Base-by-base conservation (phyloP, 2,329 filamentous ascomycete species). In the Xylaria sp. region DNA sequence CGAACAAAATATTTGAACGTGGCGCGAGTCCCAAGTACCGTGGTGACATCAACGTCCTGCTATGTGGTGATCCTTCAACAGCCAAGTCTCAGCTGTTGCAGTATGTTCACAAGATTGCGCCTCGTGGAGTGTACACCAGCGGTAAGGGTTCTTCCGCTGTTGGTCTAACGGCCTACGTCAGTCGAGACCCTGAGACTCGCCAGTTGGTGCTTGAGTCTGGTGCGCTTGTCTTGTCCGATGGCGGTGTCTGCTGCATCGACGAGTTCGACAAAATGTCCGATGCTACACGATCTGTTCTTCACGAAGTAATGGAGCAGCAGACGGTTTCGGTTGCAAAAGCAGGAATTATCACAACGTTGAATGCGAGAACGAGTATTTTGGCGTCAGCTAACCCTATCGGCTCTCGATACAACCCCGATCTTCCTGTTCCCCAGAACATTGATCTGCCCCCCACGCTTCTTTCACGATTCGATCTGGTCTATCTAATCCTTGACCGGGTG, bases 321-420 rank as follows among this genome's bases (percentile, higher is more conserved):
- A 92, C 89, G 1, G 90, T 92, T 46, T 91, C 88, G 1, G 89
- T 92, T 55, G 89, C 89, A 66, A 92, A 92, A 79, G 93, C 93
- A 1, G 93, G 93, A 66, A 97, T 97, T 72, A 96, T 92, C 65
- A 99, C 94, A 1, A 99, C 94, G 0, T 80, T 99, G 62, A 99
- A 99, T 72, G 94, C 94, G 30, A 84, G 94, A 71, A 97, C 94
- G 1, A 95, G 90, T 65, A 97, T 99, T 70, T 84, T 99, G 35
- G 94, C 94, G 13, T 97, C 93, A 9, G 94, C 94, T 74, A 99
- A 99, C 72, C 94, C 94, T 1, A 97, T 99, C 66, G 94, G 94
- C 69, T 96, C 91, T 77, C 92, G 95, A 72, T 99, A 99, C 78
- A 97, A 99, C 75, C 90, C 91, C 2, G 93, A 96, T 70, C 78